A percentile compares a stretch with the other conserved stretches of the same genome.
Evolutionary conservation across 202 grass and related monocot species (phyloP).

Genomic region (Dendrocalamus latiflorus): DNA sequence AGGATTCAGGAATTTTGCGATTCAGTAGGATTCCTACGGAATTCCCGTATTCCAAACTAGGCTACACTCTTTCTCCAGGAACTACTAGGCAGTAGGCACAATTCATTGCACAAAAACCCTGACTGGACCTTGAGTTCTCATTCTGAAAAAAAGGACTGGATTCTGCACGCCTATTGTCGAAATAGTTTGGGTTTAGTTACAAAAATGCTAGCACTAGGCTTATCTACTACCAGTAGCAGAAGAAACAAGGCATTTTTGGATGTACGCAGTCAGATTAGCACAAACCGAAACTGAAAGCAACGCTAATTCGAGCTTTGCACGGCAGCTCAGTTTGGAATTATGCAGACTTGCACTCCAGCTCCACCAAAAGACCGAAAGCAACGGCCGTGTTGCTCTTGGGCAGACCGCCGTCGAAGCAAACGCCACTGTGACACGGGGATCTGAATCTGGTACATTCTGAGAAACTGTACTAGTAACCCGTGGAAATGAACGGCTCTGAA

Average conservation of each 20-base stretch:
- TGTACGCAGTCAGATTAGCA: not conserved
- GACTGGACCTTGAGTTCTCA: not conserved
- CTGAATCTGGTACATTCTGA: slow-evolving; percentile 5
- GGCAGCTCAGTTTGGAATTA: slow-evolving; percentile 11
- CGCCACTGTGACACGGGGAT: not conserved
- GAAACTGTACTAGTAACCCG: not conserved
- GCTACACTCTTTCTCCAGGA: too few relatives aligned
- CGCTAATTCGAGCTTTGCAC: slow-evolving; percentile 1
- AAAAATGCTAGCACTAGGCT: not conserved
- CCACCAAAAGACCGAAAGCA: slow-evolving; percentile 12
- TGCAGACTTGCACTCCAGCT: slow-evolving; percentile 1
- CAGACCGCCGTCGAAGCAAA: not conserved
- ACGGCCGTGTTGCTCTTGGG: not conserved
- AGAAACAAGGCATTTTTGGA: not conserved
- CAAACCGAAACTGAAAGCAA: slow-evolving; percentile 9
- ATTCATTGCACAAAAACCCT: too few relatives aligned
- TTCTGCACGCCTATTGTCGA: not conserved
- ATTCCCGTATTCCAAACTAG: too few relatives aligned
- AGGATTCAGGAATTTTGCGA: too few relatives aligned
- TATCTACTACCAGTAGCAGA: not conserved
- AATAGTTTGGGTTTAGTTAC: not conserved
- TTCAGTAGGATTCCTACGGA: too few relatives aligned
- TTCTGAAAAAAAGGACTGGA: not conserved
- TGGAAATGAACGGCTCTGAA: not conserved
- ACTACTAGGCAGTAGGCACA: too few relatives aligned